Conservation (phyloP, 2,329 filamentous ascomycete species). For the Epicoccum nigrum region DNA sequence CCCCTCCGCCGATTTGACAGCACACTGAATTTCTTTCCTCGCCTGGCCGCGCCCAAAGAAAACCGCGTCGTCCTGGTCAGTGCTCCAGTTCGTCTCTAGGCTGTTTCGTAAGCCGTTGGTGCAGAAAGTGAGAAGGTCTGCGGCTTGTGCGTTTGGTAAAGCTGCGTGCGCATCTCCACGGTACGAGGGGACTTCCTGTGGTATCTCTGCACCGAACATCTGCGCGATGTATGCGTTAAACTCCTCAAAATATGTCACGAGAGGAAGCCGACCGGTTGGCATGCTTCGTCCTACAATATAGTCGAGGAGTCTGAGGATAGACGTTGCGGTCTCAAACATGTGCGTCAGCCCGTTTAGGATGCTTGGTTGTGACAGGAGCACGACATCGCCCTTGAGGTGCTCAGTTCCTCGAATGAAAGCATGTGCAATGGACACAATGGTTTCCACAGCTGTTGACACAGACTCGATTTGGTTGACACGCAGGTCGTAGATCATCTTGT, state of each 20-base stretch:
- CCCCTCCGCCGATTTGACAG: conserved; percentile 38
- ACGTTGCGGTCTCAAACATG: conserved; percentile 51
- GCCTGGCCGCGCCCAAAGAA: conserved; percentile 55
- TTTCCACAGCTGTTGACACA: conserved; percentile 44
- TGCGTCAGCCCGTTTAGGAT: conserved; percentile 48
- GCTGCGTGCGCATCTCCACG: conserved; percentile 16
- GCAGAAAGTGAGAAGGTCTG: conserved; percentile 34
- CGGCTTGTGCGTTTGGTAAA: not conserved
- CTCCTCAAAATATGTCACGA: conserved; percentile 49
- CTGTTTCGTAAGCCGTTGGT: conserved; percentile 53
- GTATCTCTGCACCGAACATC: conserved; percentile 32
- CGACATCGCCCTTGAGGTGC: conserved; percentile 42
- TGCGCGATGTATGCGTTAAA: conserved; percentile 45
- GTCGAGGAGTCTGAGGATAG: conserved; percentile 52
- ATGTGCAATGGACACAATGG: conserved; percentile 49
- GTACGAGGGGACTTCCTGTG: conserved; percentile 24
- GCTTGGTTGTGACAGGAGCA: conserved; percentile 47
- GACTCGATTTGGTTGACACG: conserved; percentile 50
- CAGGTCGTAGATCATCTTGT: conserved; percentile 54
- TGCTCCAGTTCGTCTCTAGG: conserved; percentile 56
- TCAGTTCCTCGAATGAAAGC: conserved; percentile 48
- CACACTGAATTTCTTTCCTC: conserved; percentile 53
- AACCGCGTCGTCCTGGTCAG: conserved; percentile 43
- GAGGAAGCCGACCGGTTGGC: conserved; percentile 26
- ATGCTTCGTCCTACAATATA: conserved; percentile 51